Base-by-base conservation (phyloP, 805 yeast genomes). In the Zygosaccharomyces siamensis region DNA sequence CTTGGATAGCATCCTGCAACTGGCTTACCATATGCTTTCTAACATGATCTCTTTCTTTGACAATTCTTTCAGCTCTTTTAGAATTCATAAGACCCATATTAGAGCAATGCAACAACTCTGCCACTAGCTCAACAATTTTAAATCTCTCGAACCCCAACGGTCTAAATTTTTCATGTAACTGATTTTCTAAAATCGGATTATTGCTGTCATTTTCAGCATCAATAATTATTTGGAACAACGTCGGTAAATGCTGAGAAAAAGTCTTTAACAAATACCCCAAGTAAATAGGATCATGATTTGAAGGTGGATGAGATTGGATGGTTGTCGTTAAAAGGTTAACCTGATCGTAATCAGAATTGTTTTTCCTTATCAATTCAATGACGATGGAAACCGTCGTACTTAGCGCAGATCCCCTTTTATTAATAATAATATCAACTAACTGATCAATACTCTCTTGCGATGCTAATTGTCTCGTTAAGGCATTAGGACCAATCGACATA, bases 101-200 rank as follows among this genome's bases (percentile, higher is more conserved):
- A n/a, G 97, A 89, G 63, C 99, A 93, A 68, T 93, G 99, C 48
- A 93, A 74, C 36, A 93, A 74, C 62, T 93, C 99, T 0, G 99
- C 99, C 43, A 93, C 80, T 45, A 93, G 72, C 68, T 93, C 99
- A 52, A 96, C 83, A 21, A 93, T 79, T 62, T 89, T 87, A 69
- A 93, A 90, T 54, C 90, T 76, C 59, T 90, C 95, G 65, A 92
- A 88, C 0, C 99, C 99, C 20, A 93, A 70, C 1, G 93, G 89
- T 59, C 81, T 83, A 57, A 45, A 63, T 10, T 78, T 76, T 26
- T 68, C 67, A 16, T 89, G 87, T 55, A 85, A 75, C 33, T 89
- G 85, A 30, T 88, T 86, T 45, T 71, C 72, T 52, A 80, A 62
- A 20, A 67, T 67, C 50, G 57, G 71, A 10, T 38, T 39, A 3